Evolutionary conservation across 2,329 filamentous ascomycete genomes (phyloP).

Genomic region (Cytospora piceicola): DNA sequence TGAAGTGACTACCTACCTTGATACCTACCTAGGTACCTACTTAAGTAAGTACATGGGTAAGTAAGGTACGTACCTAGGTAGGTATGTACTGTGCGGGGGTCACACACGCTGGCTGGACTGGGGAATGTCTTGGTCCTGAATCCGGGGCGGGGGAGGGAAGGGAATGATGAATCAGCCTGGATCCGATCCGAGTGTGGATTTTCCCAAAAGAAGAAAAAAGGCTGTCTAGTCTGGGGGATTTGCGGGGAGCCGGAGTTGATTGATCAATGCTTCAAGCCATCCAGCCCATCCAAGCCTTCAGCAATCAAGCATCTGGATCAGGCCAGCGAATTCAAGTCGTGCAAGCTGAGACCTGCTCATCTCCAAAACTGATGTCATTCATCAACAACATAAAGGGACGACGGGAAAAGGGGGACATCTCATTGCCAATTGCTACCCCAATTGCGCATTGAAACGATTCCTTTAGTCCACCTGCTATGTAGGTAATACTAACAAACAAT

Average conservation of each 20-base stretch:
- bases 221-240: conserved; percentile 20
- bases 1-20: too few relatives aligned
- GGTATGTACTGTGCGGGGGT: conserved; percentile 19
- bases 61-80: background rate
- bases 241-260: conserved; percentile 16
- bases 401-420: background rate
- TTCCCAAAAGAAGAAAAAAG: conserved; percentile 5
- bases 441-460: too few relatives aligned
- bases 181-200: conserved; percentile 8
- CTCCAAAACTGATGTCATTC: background rate
- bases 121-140: conserved; percentile 3
- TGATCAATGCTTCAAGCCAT: background rate
- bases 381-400: background rate
- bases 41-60: background rate
- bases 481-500: too few relatives aligned
- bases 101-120: background rate
- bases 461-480: too few relatives aligned
- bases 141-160: too few relatives aligned
- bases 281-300: background rate
- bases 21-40: too few relatives aligned
- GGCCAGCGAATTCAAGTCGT: background rate
- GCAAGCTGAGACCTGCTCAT: conserved; percentile 15
- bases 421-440: background rate
- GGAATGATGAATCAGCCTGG: background rate
- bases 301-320: background rate